Evolutionary conservation across 768 basidiomycete genomes (phyloP), one percentile per base, ranked within the genome.

Genomic region (Lactifluus rugatus): DNA sequence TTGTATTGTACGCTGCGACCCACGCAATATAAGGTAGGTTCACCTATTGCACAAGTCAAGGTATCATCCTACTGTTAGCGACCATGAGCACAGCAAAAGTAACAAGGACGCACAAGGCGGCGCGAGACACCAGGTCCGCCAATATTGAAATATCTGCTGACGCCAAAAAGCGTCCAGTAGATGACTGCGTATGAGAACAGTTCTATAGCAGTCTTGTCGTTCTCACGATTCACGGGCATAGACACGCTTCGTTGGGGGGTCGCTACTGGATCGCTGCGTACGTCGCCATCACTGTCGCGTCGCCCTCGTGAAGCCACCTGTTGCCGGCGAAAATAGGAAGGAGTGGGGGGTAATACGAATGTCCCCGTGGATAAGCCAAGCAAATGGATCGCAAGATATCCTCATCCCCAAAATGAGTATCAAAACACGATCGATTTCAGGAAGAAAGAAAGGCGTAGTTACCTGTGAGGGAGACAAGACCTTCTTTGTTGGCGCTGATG

Each of bases 11-110:
- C 10, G 90, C 93, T 1, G 82, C 79, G 8, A 88, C 79, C 93
- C 94, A 97, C 17, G 93, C 70, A 36, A 93, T 82, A 70, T 99
- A 98, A 4, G 88, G 78, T 31, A 92, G 65, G 66, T 98, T 97
- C 46, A 85, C 89, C 93, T 94, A 64, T 17, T 44, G 16, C 5
- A 28, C 10, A 44, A 13, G 19, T 21, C 19, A 19, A n/a, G 23
- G n/a, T 31, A 32, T 25, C 48, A 45, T 11, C 34, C 19, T 17
- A 26, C 32, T 6, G 11, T 23, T 9, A 46, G 11, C 25, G 7
- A n/a, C 8, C 6, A 17, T 47, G 32, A 46, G 23, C 13, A 31
- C 36, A 16, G 48, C 34, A 31, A 26, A 41, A 48, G 58, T 34
- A 21, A 13, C 5, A 32, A n/a, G 14, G 19, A 76, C 81, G n/a